These are phyloP conservation scores for Begonia peltatifolia DNA, from an alignment of 306 rosid genomes.

Conservation along the genomic window DNA sequence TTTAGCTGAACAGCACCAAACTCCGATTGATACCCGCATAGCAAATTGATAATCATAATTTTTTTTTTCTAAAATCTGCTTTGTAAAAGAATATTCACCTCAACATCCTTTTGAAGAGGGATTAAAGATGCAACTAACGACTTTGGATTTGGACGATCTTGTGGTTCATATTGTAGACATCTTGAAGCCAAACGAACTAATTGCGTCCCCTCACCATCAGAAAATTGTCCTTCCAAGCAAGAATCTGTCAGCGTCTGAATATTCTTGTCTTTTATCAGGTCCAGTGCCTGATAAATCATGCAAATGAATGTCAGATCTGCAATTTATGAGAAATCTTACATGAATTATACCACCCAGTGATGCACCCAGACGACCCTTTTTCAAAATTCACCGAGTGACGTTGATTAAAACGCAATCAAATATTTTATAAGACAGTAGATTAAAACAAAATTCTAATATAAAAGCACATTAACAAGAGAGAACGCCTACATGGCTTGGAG, in stretches of 20 bases:
- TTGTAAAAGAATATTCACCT: conserved; percentile 33
- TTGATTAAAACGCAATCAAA: too few relatives aligned
- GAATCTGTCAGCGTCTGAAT: conserved; percentile 82
- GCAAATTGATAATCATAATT: too few relatives aligned
- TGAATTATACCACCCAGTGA: too few relatives aligned
- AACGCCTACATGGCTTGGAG: conserved; percentile 92
- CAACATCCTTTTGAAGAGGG: conserved; percentile 83
- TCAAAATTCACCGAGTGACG: too few relatives aligned
- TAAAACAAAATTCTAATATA: not conserved
- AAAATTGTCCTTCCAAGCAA: conserved; percentile 86
- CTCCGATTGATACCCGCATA: too few relatives aligned
- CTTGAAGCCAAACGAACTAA: conserved; percentile 89
- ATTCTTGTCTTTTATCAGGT: conserved; percentile 82
- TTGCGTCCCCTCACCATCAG: conserved; percentile 82
- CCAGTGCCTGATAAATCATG: conserved; percentile 60
- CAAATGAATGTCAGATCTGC: conserved; percentile 14
- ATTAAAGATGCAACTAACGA: conserved; percentile 67
- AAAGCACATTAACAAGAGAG: conserved; percentile 8
- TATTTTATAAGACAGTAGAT: not conserved
- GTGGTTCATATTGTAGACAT: conserved; percentile 80
- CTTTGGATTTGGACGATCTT: conserved; percentile 91
- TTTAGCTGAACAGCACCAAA: too few relatives aligned
- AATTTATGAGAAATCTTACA: not conserved
- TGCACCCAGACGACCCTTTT: too few relatives aligned
- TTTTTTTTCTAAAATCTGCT: too few relatives aligned